Conservation (phyloP, 2,329 filamentous ascomycete species). For the Sarocladium oryzae region DNA sequence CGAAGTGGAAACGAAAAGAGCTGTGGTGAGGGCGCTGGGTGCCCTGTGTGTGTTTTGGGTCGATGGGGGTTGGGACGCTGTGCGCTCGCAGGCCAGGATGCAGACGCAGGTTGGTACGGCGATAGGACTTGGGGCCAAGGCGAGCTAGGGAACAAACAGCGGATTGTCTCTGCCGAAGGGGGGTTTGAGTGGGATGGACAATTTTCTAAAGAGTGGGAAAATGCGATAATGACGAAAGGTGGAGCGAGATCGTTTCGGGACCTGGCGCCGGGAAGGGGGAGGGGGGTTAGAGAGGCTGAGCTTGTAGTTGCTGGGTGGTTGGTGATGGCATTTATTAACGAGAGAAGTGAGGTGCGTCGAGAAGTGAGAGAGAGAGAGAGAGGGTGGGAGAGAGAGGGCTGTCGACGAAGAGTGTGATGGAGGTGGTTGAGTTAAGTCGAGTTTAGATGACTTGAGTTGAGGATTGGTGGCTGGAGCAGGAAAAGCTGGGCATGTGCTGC, state of each 20-base stretch:
- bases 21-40: not conserved
- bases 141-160: conserved; percentile 6
- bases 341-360: not conserved
- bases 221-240: conserved; percentile 9
- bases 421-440: no score
- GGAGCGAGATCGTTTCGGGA: no score
- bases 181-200: conserved; percentile 1
- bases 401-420: not conserved
- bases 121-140: conserved; percentile 2
- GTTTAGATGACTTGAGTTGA: not conserved
- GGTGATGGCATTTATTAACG: not conserved
- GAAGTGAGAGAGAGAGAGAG: no score
- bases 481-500: not conserved
- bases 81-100: not conserved
- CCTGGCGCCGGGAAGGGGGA: no score
- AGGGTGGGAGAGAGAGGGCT: not conserved
- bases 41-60: not conserved
- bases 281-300: conserved; percentile 2
- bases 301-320: not conserved
- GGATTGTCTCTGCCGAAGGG: conserved; percentile 5
- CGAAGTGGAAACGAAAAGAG: conserved; percentile 2
- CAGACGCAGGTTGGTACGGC: conserved; percentile 5
- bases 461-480: not conserved
- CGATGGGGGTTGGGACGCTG: not conserved
- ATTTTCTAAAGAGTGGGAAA: conserved; percentile 8